Evolutionary conservation across 225 moss, liverwort and hornwort species (phyloP), one percentile per base, ranked within the genome.

Genomic region (Marchantia polymorpha): DNA sequence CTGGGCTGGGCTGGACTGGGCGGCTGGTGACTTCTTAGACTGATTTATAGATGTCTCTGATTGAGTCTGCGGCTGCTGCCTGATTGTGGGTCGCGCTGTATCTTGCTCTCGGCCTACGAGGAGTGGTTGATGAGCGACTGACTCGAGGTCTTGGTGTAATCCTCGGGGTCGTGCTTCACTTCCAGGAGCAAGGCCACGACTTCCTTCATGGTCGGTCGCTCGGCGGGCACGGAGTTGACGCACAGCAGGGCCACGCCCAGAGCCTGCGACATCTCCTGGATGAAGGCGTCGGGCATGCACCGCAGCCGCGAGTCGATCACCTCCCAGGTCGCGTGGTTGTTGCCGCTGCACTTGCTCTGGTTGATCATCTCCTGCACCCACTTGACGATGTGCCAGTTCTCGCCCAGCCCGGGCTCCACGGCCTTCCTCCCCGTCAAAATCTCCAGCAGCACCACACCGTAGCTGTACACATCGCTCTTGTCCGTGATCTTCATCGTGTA

Each of bases 151-250:
- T 84, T 87, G 55, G 81, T 81, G 64, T 76, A 81, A 65, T 87
- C 87, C 67, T 87, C 84, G 11, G 84, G 83, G 50, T 87, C 87
- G 30, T 87, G 87, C 50, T 87, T 89, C 23, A 89, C 89, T 81
- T 89, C 87, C 8, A 81, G 79, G 25, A 89, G 60, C 76, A 89
- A 74, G 19, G 89, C 79, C 53, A 87, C 89, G 11, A 89, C 89
- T 80, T 89, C 89, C 67, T 89, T 89, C 89, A 89, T 89, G 16
- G 89, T 89, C 7, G 89, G 89, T 61, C 89, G 81, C 73, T 89
- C 89, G 0, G 85, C 85, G 0, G 89, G 89, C 7, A 85, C 81
- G 12, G 86, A 83, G 72, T 89, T 83, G 48, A 87, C 87, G 64
- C 89, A 89, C 56, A 89, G 23, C 3, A 89, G 85, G 50, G 89